Evolutionary conservation across 2,329 filamentous ascomycete genomes (phyloP).

Genomic region (Diaporthe longicolla): DNA sequence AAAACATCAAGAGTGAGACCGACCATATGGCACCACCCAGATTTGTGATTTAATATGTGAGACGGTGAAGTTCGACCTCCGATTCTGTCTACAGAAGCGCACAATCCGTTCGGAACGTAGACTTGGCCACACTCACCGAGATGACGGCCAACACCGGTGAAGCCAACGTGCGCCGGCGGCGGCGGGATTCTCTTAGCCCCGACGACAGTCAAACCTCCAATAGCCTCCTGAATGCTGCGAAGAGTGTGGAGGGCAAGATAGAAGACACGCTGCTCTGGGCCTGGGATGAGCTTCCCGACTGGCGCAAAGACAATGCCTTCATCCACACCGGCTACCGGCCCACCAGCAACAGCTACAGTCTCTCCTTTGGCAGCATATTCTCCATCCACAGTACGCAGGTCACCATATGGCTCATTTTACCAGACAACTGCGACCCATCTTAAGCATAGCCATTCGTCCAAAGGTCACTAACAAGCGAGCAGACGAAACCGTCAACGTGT

Average conservation of each 20-base stretch:
- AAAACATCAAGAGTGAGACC: slow-evolving; percentile 2
- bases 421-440: too few relatives aligned
- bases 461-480: background rate
- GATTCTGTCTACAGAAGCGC: too few relatives aligned
- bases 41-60: background rate
- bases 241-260: slow-evolving; percentile 56
- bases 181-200: slow-evolving; percentile 10
- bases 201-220: slow-evolving; percentile 44
- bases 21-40: slow-evolving; percentile 15
- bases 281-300: slow-evolving; percentile 71
- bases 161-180: slow-evolving; percentile 35
- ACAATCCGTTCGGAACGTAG: background rate
- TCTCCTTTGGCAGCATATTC: slow-evolving; percentile 63
- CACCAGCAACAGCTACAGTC: slow-evolving; percentile 62
- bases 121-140: background rate
- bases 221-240: slow-evolving; percentile 46
- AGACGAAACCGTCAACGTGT: slow-evolving; percentile 74
- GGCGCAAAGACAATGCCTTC: slow-evolving; percentile 73
- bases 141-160: slow-evolving; percentile 16
- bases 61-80: background rate
- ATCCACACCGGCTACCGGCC: slow-evolving; percentile 69
- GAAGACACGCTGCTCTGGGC: slow-evolving; percentile 60
- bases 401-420: too few relatives aligned
- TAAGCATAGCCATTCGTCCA: background rate
- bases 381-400: slow-evolving; percentile 60